Percentiles rank a stretch among this genome's conserved stretches.
Conservation (phyloP, 2,329 filamentous ascomycete species). For the Plectosphaerella plurivora region DNA sequence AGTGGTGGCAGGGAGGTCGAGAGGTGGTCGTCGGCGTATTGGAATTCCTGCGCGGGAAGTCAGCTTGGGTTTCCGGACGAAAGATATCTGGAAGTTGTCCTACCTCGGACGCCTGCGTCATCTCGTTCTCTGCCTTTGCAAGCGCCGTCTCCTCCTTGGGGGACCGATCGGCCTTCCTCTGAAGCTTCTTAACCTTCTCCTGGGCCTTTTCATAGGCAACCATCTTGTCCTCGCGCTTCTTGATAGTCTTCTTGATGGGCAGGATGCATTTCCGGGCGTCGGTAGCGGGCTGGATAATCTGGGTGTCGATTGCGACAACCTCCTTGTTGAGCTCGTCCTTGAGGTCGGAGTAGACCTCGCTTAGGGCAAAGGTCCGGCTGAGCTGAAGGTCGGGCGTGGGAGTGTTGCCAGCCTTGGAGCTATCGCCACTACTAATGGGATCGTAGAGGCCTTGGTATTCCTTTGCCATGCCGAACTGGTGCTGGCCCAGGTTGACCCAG, state of each 20-base stretch:
- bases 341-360: conserved; percentile 65
- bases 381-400: conserved; percentile 60
- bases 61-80: not conserved
- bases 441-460: conserved; percentile 72
- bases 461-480: conserved; percentile 62
- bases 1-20: conserved; percentile 67
- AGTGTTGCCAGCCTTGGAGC: conserved; percentile 47
- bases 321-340: conserved; percentile 69
- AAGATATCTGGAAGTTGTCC: conserved; percentile 11
- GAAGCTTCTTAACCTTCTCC: conserved; percentile 62
- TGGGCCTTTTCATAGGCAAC: conserved; percentile 77
- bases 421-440: conserved; percentile 65
- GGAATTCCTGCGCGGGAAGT: conserved; percentile 54
- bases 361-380: conserved; percentile 60
- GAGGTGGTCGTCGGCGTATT: conserved; percentile 70
- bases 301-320: conserved; percentile 63
- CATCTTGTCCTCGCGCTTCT: conserved; percentile 78
- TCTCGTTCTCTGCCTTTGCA: conserved; percentile 66
- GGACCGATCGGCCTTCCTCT: conserved; percentile 65
- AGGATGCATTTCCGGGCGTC: conserved; percentile 65
- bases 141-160: conserved; percentile 70
- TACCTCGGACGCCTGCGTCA: conserved; percentile 62
- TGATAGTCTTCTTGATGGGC: conserved; percentile 76
- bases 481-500: conserved; percentile 68
- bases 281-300: conserved; percentile 65